phyloP scores from a whole-genome alignment of 164 flowering plant genomes.

The Annona squamosa region DNA sequence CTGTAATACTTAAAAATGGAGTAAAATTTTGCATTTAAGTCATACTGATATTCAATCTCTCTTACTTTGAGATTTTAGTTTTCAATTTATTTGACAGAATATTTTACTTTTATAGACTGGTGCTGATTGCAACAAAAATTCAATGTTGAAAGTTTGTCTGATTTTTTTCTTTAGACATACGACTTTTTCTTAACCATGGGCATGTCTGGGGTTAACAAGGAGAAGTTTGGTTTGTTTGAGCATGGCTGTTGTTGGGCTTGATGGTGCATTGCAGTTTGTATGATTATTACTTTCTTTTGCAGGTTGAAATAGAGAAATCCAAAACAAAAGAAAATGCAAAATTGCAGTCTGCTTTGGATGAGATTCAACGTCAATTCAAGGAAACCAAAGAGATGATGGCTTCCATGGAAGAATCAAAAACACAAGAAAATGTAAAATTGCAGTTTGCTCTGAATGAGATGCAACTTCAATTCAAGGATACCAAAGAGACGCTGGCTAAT shows the following conservation, averaged over 20 bases:
- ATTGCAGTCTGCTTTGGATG: slow-evolving; percentile 67
- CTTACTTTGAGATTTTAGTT: no score
- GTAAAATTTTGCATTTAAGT: no score
- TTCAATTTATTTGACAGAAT: no score
- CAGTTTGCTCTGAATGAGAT: slow-evolving; percentile 71
- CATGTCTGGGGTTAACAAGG: neutral
- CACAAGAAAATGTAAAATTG: slow-evolving; percentile 73
- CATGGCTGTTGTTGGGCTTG: neutral
- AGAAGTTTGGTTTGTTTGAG: neutral
- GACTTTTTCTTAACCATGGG: neutral
- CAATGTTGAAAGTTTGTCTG: neutral
- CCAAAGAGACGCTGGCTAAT: slow-evolving; percentile 51
- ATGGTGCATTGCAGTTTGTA: neutral
- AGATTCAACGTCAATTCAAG: slow-evolving; percentile 29
- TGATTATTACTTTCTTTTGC: slow-evolving; percentile 5
- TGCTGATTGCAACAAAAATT: neutral
- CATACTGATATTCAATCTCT: no score
- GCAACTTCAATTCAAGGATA: slow-evolving; percentile 67
- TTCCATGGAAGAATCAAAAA: slow-evolving; percentile 86
- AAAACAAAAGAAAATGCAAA: slow-evolving; percentile 80
- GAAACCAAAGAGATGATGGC: slow-evolving; percentile 28
- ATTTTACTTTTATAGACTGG: neutral
- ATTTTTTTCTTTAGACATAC: neutral
- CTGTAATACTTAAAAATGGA: no score
- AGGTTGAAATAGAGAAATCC: slow-evolving; percentile 85